Percentiles rank a stretch among this genome's conserved stretches.
Evolutionary conservation across 2,329 filamentous ascomycete species (phyloP).

Genomic region (Cladosporium sp.): DNA sequence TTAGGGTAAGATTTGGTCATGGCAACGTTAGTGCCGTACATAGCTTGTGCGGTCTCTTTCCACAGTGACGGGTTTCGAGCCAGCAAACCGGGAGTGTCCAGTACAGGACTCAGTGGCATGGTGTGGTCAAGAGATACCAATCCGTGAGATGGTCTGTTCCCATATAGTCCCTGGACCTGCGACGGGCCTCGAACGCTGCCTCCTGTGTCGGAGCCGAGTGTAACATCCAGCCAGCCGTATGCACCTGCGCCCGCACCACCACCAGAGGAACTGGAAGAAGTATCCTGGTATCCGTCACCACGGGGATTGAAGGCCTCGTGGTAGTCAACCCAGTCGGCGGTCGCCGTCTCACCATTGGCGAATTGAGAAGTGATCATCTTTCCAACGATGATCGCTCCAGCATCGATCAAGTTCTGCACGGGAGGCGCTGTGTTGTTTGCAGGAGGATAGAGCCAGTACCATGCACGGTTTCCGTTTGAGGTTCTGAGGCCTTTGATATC

Average conservation of each 20-base stretch:
- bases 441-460: slow-evolving; percentile 52
- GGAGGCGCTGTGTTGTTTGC: slow-evolving; percentile 45
- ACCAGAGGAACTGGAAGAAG: slow-evolving; percentile 47
- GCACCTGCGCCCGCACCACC: slow-evolving; percentile 44
- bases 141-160: slow-evolving; percentile 49
- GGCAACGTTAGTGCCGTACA: slow-evolving; percentile 45
- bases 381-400: slow-evolving; percentile 54
- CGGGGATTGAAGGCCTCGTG: slow-evolving; percentile 44
- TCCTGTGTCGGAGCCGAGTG: slow-evolving; percentile 50
- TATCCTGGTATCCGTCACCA: slow-evolving; percentile 45
- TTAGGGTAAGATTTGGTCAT: slow-evolving; percentile 40
- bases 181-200: slow-evolving; percentile 50
- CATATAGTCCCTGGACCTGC: slow-evolving; percentile 49
- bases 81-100: slow-evolving; percentile 48
- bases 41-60: slow-evolving; percentile 41
- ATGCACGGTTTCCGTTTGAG: slow-evolving; percentile 58
- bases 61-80: slow-evolving; percentile 43
- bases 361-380: slow-evolving; percentile 47
- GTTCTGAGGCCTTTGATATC: slow-evolving; percentile 57
- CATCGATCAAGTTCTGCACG: slow-evolving; percentile 53
- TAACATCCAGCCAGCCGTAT: slow-evolving; percentile 50
- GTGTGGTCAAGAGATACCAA: slow-evolving; percentile 47
- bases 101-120: slow-evolving; percentile 46
- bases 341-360: slow-evolving; percentile 47
- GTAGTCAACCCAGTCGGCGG: slow-evolving; percentile 51